Evolutionary conservation across 164 flowering plant species (phyloP).

Genomic region (Aristolochia fimbriata): DNA sequence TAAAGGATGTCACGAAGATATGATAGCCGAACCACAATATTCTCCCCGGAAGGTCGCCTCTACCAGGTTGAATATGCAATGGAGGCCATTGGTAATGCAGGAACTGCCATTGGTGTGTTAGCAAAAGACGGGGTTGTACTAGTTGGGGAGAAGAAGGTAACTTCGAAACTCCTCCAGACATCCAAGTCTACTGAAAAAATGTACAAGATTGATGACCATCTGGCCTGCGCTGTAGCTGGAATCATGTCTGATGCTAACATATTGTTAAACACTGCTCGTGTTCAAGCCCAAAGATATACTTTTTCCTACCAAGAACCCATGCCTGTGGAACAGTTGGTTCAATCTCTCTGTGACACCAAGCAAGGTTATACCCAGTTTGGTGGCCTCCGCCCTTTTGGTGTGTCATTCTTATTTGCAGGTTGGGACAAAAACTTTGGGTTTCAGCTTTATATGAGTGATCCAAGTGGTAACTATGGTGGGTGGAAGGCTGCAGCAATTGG

Average conservation of each 20-base stretch:
- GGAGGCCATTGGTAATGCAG: slow-evolving; percentile 20
- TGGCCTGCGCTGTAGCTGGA: slow-evolving; percentile 18
- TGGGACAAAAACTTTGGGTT: slow-evolving; percentile 14
- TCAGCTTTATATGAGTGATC: slow-evolving; percentile 17
- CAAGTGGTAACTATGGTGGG: slow-evolving; percentile 13
- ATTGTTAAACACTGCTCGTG: slow-evolving; percentile 16
- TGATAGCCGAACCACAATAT: slow-evolving; percentile 16
- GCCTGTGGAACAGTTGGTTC: slow-evolving; percentile 17
- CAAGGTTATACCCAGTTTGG: slow-evolving; percentile 19
- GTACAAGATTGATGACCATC: slow-evolving; percentile 16
- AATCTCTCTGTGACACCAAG: slow-evolving; percentile 14
- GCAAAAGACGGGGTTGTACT: slow-evolving; percentile 17
- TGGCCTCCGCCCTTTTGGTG: slow-evolving; percentile 19
- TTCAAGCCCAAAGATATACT: slow-evolving; percentile 16
- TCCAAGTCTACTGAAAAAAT: slow-evolving; percentile 17
- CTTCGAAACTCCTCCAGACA: slow-evolving; percentile 19
- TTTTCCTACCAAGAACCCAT: slow-evolving; percentile 15
- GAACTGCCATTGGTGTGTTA: slow-evolving; percentile 16
- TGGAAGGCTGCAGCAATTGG: slow-evolving; percentile 21
- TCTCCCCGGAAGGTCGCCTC: slow-evolving; percentile 19
- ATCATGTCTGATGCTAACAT: slow-evolving; percentile 20
- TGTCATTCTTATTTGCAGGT: slow-evolving; percentile 16
- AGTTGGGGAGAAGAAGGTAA: slow-evolving; percentile 19
- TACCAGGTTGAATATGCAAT: slow-evolving; percentile 22
- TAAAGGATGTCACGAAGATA: slow-evolving; percentile 16